Percentiles rank a stretch among this genome's conserved stretches.
Evolutionary conservation across 2,329 filamentous ascomycete genomes (phyloP).

Genomic region (Ascocoryne sarcoides): DNA sequence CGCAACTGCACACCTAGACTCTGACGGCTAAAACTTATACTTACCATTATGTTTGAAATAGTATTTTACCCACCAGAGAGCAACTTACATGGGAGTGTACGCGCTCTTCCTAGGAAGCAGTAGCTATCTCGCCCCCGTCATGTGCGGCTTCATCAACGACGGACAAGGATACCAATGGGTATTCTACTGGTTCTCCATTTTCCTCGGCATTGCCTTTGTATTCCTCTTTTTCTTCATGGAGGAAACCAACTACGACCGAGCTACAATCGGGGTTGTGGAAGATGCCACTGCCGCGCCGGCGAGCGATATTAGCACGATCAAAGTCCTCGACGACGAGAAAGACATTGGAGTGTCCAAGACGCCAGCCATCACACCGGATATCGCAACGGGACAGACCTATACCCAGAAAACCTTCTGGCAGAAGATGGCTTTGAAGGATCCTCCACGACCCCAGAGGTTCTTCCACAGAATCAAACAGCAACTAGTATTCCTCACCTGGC

Average conservation of each 20-base stretch:
- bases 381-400: conserved; percentile 6
- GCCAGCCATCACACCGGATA: conserved; percentile 1
- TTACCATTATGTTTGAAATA: too few species aligned
- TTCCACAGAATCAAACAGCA: conserved; percentile 25
- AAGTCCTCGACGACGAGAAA: conserved; percentile 5
- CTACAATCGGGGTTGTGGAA: conserved; percentile 8
- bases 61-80: conserved; percentile 37
- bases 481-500: conserved; percentile 28
- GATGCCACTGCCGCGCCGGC: conserved; percentile 4
- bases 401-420: conserved; percentile 22
- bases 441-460: conserved; percentile 23
- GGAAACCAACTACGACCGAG: conserved; percentile 41
- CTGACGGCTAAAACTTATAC: too few species aligned
- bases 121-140: background rate
- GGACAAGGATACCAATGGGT: conserved; percentile 31
- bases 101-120: background rate
- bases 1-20: too few species aligned
- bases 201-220: conserved; percentile 39
- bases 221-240: conserved; percentile 51
- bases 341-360: conserved; percentile 12
- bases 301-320: conserved; percentile 9
- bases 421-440: conserved; percentile 21
- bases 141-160: background rate
- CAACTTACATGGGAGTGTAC: conserved; percentile 9
- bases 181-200: conserved; percentile 46